These are phyloP conservation scores for Pseudocercospora musae DNA, from an alignment of 2,329 filamentous ascomycete genomes.

Conservation along the genomic window DNA sequence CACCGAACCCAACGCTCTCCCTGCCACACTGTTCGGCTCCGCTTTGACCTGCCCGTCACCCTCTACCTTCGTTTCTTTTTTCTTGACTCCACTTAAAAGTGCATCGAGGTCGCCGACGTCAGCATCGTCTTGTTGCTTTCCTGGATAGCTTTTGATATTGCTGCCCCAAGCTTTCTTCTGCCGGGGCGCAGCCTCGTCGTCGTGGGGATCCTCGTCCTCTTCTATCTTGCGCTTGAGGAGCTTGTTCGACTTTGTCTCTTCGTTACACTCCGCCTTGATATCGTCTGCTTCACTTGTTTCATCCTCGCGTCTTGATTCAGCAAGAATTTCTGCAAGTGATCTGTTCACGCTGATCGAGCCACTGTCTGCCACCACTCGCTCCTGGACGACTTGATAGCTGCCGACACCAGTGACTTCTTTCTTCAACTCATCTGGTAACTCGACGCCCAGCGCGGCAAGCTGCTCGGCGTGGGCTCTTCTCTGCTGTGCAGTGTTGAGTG, in stretches of 20 bases:
- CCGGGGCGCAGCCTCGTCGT: slow-evolving; percentile 45
- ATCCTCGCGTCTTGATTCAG: slow-evolving; percentile 40
- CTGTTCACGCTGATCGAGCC: slow-evolving; percentile 17
- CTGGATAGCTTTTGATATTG: slow-evolving; percentile 45
- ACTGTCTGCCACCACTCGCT: slow-evolving; percentile 34
- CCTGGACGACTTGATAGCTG: slow-evolving; percentile 74
- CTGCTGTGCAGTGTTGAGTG: slow-evolving; percentile 58
- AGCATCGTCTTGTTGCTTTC: slow-evolving; percentile 44
- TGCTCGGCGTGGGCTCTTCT: slow-evolving; percentile 82
- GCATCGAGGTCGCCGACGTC: slow-evolving; percentile 61
- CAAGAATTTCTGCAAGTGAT: slow-evolving; percentile 47
- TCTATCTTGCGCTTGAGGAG: slow-evolving; percentile 61
- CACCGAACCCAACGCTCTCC: slow-evolving; percentile 26
- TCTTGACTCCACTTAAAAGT: slow-evolving; percentile 43
- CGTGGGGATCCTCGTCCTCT: slow-evolving; percentile 59
- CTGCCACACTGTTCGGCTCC: slow-evolving; percentile 34
- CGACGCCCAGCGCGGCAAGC: slow-evolving; percentile 80
- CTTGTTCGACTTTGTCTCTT: slow-evolving; percentile 48
- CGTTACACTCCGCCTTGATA: slow-evolving; percentile 43
- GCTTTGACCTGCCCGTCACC: slow-evolving; percentile 25
- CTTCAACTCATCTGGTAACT: slow-evolving; percentile 73
- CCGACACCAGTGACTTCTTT: slow-evolving; percentile 82
- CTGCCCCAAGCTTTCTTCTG: slow-evolving; percentile 44
- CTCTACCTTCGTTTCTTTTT: slow-evolving; percentile 32
- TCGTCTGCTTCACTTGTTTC: slow-evolving; percentile 44